Evolutionary conservation across 2,329 filamentous ascomycete genomes (phyloP), one percentile per base, ranked within the genome.

Genomic region (Ophiocordyceps polyrhachis-furcata): DNA sequence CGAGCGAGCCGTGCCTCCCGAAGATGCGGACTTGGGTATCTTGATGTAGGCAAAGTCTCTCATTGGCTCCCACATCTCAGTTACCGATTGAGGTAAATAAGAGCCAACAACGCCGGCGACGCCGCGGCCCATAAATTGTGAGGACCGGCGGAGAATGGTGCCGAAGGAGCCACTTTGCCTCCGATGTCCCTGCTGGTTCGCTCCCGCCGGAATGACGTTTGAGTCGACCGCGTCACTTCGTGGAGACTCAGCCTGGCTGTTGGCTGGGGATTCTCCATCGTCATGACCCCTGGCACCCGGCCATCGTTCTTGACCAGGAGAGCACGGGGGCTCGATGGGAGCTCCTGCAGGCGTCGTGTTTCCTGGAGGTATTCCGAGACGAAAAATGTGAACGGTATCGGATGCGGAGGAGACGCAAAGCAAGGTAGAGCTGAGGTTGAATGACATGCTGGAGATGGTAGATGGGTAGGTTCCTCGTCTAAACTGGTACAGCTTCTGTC

Each of bases 371-470:
- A 63, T 68, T 44, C 68, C 69, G 19, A 98, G 71, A 45, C 88
- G 85, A 67, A 98, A 98, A 44, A 98, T 87, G 59, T 98, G 91
- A 11, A 98, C 81, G 0, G 91, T 98, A 56, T 98, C 91, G 1
- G 88, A 93, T 1, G 87, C 88, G 3, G 89, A 96, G 5, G 91
- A 96, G 38, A 98, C 88, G 56, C 88, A 95, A 32, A 98, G 74
- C 12, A 98, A 70, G 1, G 88, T 94, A 2, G 88, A 93, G 47
- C 83, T 87, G 43, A 87, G 79, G 61, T 98, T 98, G 66, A 98
- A 98, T 1, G 88, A 93, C 87, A 98, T 95, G 74, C 87, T 93
- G 65, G 88, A 95, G 53, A 98, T 98, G 38, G 85, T 82, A 2
- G 88, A 88, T 0, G 91, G 91, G 62, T 95, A 95, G 2, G 89